These are phyloP conservation scores for Kuraishia cidri DNA, from an alignment of 805 yeast genomes.

Conservation along the genomic window DNA sequence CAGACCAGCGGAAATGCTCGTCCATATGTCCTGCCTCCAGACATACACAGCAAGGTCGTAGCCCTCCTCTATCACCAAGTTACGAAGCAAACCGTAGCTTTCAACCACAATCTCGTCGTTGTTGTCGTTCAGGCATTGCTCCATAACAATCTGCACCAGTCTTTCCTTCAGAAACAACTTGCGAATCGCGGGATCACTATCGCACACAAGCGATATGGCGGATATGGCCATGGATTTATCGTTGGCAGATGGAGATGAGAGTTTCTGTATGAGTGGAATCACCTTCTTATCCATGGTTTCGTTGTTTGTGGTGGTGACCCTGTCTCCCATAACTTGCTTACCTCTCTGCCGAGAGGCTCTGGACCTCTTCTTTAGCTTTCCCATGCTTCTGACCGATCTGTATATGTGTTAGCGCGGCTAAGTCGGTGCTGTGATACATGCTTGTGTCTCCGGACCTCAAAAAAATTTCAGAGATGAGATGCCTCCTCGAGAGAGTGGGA, in stretches of 20 bases:
- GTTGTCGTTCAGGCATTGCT: slow-evolving; percentile 55
- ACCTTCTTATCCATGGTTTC: slow-evolving; percentile 33
- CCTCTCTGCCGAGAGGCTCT: slow-evolving; percentile 27
- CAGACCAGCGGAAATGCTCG: slow-evolving; percentile 42
- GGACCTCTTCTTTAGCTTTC: slow-evolving; percentile 63
- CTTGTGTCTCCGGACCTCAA: too few relatives aligned
- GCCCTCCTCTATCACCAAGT: slow-evolving; percentile 79
- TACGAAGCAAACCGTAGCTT: slow-evolving; percentile 73
- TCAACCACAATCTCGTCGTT: slow-evolving; percentile 74
- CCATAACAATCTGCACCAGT: slow-evolving; percentile 53
- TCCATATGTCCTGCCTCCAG: slow-evolving; percentile 78
- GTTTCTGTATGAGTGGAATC: slow-evolving; percentile 57
- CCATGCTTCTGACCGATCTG: slow-evolving; percentile 46
- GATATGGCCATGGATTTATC: slow-evolving; percentile 75
- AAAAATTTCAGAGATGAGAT: too few relatives aligned
- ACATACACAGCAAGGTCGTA: slow-evolving; percentile 66
- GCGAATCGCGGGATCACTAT: slow-evolving; percentile 53
- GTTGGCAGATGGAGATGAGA: slow-evolving; percentile 53
- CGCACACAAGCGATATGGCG: slow-evolving; percentile 63
- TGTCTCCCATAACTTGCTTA: not conserved
- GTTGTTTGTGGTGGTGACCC: not conserved
- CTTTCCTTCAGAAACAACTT: slow-evolving; percentile 60
- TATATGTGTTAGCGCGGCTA: too few relatives aligned
- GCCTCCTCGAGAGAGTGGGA: too few relatives aligned
- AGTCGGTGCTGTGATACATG: too few relatives aligned